phyloP scores from a whole-genome alignment of 139 green algal species.

The Desmodesmus armatus region DNA sequence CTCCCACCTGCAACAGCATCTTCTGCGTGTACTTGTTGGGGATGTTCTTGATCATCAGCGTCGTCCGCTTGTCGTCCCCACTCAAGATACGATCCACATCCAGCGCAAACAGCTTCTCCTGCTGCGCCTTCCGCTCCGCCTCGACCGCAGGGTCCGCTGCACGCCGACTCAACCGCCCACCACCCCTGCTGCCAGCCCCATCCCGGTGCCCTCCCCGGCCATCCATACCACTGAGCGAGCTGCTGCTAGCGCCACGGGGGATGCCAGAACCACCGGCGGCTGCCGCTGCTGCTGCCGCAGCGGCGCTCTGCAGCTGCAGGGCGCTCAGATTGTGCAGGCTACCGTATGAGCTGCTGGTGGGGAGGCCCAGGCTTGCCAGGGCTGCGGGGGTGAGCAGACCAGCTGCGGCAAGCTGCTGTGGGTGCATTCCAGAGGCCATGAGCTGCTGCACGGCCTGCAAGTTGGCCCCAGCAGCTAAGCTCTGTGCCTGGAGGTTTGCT shows the following conservation, averaged over 20 bases:
- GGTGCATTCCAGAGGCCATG: slow-evolving; percentile 45
- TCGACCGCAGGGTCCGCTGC: slow-evolving; percentile 79
- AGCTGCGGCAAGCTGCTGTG: slow-evolving; percentile 54
- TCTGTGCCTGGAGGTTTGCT: slow-evolving; percentile 51
- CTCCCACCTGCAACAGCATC: slow-evolving; percentile 89
- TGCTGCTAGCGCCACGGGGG: slow-evolving; percentile 21
- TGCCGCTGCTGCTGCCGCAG: slow-evolving; percentile 16
- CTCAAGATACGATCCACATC: slow-evolving; percentile 75
- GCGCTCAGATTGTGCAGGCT: slow-evolving; percentile 55
- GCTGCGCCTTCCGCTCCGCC: slow-evolving; percentile 80
- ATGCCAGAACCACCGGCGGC: slow-evolving; percentile 22
- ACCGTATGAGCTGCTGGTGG: slow-evolving; percentile 50
- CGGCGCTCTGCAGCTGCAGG: slow-evolving; percentile 31
- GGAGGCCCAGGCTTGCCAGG: slow-evolving; percentile 17
- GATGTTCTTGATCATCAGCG: slow-evolving; percentile 99
- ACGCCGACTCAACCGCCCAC: slow-evolving; percentile 79
- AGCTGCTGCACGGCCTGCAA: slow-evolving; percentile 31
- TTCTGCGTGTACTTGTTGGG: slow-evolving; percentile 99
- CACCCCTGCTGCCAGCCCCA: slow-evolving; percentile 30
- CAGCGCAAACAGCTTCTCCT: slow-evolving; percentile 89
- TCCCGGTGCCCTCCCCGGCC: slow-evolving; percentile 28
- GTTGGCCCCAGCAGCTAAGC: slow-evolving; percentile 51
- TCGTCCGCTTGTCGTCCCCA: slow-evolving; percentile 93
- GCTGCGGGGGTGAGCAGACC: slow-evolving; percentile 32
- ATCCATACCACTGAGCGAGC: neutral